Base-by-base conservation (phyloP, 2,329 filamentous ascomycete genomes). In the Dactylonectria estremocensis region DNA sequence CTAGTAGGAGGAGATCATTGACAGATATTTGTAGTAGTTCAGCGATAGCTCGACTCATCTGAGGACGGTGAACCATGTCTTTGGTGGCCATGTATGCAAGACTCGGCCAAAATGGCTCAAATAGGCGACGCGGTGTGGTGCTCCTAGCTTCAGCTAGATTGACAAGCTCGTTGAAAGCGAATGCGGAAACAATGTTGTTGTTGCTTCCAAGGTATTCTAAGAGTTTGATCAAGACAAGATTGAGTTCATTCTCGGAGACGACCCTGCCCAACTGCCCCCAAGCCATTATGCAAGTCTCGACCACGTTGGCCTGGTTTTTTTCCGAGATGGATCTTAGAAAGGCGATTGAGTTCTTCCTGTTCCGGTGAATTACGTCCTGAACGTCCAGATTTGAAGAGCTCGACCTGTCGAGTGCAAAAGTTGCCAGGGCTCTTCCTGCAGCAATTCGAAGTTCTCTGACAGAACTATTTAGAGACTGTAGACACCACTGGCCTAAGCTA, bases 91-190 rank as follows among this genome's bases (percentile, higher is more conserved):
- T 88, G 66, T 95, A 92, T 0, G 94, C 95, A 50, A 99, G 85
- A 33, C 89, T 95, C 71, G 90, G 90, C 95, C 95, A 98, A 79
- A 95, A 98, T 1, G 95, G 95, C 62, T 91, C 90, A 64, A 98
- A 91, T 0, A 99, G 83, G 16, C 90, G 89, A 31, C 88, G 86
- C 2, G 91, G 87, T 1, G 89, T 91, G 43, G 89, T 85, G 3
- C 86, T 85, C 46, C 90, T 87, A 54, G 86, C 83, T 58, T 91
- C 88, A 1, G 95, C 92, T 55, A 98, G 85, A 67, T 90, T 91
- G 20, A 92, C 85, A 45, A 97, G 83, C 80, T 97, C 95, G 71
- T 93, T 92, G 78, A 95, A 96, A 3, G 95, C 94, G 70, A 95
- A 89, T 5, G 92, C 92, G 60, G 92, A 94, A 9, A 97, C 85